phyloP scores from a whole-genome alignment of 1,284 basidiomycete genomes.

The Bondarzewia mesenterica region DNA sequence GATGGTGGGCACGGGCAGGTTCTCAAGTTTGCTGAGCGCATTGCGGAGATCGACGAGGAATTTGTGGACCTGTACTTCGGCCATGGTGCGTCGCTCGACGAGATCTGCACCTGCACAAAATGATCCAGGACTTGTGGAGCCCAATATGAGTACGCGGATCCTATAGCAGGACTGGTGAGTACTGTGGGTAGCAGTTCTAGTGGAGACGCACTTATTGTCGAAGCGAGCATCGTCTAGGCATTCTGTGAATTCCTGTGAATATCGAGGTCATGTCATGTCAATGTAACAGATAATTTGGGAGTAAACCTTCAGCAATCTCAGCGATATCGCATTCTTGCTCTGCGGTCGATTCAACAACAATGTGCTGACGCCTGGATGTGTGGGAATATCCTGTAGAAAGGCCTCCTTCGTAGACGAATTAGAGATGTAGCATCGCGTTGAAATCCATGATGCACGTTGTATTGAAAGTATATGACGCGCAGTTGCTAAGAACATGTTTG shows the following conservation, averaged over 20 bases:
- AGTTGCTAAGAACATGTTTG: not conserved
- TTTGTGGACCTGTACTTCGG: slow-evolving; percentile 60
- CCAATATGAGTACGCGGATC: slow-evolving; percentile 71
- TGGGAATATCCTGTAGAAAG: slow-evolving; percentile 43
- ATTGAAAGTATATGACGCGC: not conserved
- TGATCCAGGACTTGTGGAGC: slow-evolving; percentile 64
- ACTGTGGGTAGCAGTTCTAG: not conserved
- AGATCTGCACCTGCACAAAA: slow-evolving; percentile 95
- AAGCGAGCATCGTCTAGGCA: slow-evolving; percentile 62
- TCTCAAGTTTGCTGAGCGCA: slow-evolving; percentile 70
- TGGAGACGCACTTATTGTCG: slow-evolving; percentile 49
- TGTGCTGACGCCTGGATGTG: slow-evolving; percentile 49
- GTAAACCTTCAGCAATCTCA: slow-evolving; percentile 58
- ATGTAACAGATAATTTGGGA: slow-evolving; percentile 1
- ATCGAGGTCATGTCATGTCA: slow-evolving; percentile 5
- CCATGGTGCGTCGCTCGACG: slow-evolving; percentile 78
- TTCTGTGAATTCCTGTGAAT: slow-evolving; percentile 59
- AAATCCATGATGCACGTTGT: not conserved
- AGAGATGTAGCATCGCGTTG: slow-evolving; percentile 3
- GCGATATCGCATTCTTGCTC: slow-evolving; percentile 86
- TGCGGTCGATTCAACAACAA: slow-evolving; percentile 75
- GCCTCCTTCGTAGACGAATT: slow-evolving; percentile 30
- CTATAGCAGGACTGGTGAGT: slow-evolving; percentile 27
- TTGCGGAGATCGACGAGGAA: slow-evolving; percentile 77
- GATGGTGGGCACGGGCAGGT: slow-evolving; percentile 81